Conservation (phyloP, 768 basidiomycete genomes). For the Amylocystis lapponica region DNA sequence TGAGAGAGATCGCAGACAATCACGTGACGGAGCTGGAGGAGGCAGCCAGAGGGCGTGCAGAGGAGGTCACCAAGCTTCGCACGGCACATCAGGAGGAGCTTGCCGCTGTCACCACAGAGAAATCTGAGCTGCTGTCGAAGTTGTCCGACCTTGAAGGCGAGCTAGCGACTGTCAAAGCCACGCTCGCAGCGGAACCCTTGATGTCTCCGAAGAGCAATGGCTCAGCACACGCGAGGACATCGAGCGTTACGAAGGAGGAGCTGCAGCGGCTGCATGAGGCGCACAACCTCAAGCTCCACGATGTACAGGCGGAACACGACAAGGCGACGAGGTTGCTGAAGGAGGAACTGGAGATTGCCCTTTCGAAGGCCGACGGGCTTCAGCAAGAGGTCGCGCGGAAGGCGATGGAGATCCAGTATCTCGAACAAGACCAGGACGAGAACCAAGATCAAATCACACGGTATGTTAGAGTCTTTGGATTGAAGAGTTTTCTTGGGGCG, state of each 20-base stretch:
- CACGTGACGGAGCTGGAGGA: slow-evolving; percentile 74
- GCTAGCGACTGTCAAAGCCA: slow-evolving; percentile 56
- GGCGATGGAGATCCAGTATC: slow-evolving; percentile 75
- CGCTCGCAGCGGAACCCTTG: slow-evolving; percentile 41
- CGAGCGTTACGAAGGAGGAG: slow-evolving; percentile 67
- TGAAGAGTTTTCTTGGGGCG: slow-evolving; percentile 51
- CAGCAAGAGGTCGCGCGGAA: slow-evolving; percentile 61
- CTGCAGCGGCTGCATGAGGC: slow-evolving; percentile 76
- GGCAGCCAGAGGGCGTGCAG: slow-evolving; percentile 60
- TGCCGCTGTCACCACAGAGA: slow-evolving; percentile 47
- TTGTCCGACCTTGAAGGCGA: slow-evolving; percentile 79
- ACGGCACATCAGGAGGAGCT: slow-evolving; percentile 58
- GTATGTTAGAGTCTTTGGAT: slow-evolving; percentile 63
- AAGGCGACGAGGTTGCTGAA: slow-evolving; percentile 46
- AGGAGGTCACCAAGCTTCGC: slow-evolving; percentile 62
- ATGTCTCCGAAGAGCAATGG: slow-evolving; percentile 54
- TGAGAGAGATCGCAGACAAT: slow-evolving; percentile 63
- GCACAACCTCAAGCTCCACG: slow-evolving; percentile 75
- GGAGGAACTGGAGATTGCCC: slow-evolving; percentile 52
- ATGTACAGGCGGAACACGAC: slow-evolving; percentile 64
- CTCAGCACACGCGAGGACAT: slow-evolving; percentile 31
- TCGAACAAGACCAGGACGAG: slow-evolving; percentile 78
- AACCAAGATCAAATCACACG: slow-evolving; percentile 66
- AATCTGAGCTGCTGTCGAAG: slow-evolving; percentile 52
- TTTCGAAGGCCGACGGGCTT: slow-evolving; percentile 45